Conservation (phyloP, 2,329 filamentous ascomycete genomes). For the Monilinia polystroma region DNA sequence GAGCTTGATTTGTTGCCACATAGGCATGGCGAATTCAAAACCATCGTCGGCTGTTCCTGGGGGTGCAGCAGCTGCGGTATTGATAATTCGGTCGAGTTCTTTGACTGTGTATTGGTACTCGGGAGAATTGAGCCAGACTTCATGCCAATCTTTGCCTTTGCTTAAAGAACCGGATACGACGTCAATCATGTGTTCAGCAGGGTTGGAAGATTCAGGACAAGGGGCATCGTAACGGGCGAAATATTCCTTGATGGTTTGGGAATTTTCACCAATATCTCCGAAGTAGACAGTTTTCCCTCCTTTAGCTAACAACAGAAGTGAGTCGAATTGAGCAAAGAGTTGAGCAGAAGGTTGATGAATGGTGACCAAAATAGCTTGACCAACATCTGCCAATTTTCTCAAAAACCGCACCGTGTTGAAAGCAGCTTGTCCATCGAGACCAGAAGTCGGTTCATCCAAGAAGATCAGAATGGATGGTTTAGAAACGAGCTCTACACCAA, state of each 20-base stretch:
- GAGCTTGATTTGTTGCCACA: slow-evolving; percentile 45
- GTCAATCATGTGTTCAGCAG: slow-evolving; percentile 48
- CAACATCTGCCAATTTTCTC: slow-evolving; percentile 56
- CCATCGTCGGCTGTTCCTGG: slow-evolving; percentile 44
- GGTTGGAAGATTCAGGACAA: slow-evolving; percentile 45
- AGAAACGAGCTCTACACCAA: slow-evolving; percentile 58
- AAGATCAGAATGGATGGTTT: slow-evolving; percentile 60
- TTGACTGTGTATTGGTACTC: slow-evolving; percentile 53
- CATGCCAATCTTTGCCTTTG: slow-evolving; percentile 62
- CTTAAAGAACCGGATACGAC: slow-evolving; percentile 49
- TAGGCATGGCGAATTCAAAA: slow-evolving; percentile 52
- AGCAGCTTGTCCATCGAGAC: slow-evolving; percentile 62
- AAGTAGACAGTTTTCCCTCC: slow-evolving; percentile 70
- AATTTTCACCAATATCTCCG: slow-evolving; percentile 62
- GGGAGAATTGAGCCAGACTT: slow-evolving; percentile 63
- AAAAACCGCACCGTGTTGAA: slow-evolving; percentile 64
- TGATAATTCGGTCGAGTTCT: slow-evolving; percentile 59
- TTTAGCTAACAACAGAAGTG: slow-evolving; percentile 60
- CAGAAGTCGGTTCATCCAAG: slow-evolving; percentile 60
- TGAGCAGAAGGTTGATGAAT: slow-evolving; percentile 56
- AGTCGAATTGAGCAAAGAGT: slow-evolving; percentile 57
- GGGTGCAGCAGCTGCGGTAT: slow-evolving; percentile 45
- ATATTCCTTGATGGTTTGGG: slow-evolving; percentile 56
- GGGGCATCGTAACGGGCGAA: slow-evolving; percentile 55
- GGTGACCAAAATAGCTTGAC: slow-evolving; percentile 55